Evolutionary conservation across 495 filamentous ascomycete species (phyloP).

Genomic region (Alectoria sarmentosa): DNA sequence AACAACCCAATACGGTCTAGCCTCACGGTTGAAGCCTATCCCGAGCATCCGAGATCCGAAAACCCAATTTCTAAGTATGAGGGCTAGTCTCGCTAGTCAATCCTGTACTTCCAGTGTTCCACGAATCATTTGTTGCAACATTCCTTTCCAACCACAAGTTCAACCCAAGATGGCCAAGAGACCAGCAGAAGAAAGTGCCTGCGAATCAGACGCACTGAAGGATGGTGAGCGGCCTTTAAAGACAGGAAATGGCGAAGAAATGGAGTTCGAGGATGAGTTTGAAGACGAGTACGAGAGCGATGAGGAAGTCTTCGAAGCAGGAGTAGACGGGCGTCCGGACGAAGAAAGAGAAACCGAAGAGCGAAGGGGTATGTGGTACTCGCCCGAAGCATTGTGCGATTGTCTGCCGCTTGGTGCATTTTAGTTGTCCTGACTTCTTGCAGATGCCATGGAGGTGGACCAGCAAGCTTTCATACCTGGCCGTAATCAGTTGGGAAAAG

Average conservation of each 20-base stretch:
- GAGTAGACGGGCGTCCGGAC: slow-evolving; percentile 85
- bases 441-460: slow-evolving; percentile 86
- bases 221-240: slow-evolving; percentile 55
- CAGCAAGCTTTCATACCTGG: slow-evolving; percentile 89
- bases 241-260: slow-evolving; percentile 48
- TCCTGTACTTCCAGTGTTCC: too few species aligned
- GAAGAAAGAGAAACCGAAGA: slow-evolving; percentile 88
- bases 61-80: not conserved
- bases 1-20: slow-evolving; percentile 5
- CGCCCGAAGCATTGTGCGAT: slow-evolving; percentile 25
- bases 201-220: slow-evolving; percentile 55
- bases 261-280: slow-evolving; percentile 91
- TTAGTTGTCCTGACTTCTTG: slow-evolving; percentile 23
- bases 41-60: not conserved
- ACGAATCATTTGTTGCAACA: too few species aligned
- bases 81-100: not conserved
- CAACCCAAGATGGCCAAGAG: slow-evolving; percentile 58
- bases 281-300: slow-evolving; percentile 97
- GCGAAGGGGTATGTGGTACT: slow-evolving; percentile 47
- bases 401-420: slow-evolving; percentile 14
- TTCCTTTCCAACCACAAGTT: not conserved
- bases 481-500: slow-evolving; percentile 74
- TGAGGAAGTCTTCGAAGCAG: slow-evolving; percentile 91
- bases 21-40: not conserved
- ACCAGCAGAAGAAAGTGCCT: slow-evolving; percentile 49